Evolutionary conservation across 352 stramenopile species (phyloP).

Genomic region (Phytophthora quininea): DNA sequence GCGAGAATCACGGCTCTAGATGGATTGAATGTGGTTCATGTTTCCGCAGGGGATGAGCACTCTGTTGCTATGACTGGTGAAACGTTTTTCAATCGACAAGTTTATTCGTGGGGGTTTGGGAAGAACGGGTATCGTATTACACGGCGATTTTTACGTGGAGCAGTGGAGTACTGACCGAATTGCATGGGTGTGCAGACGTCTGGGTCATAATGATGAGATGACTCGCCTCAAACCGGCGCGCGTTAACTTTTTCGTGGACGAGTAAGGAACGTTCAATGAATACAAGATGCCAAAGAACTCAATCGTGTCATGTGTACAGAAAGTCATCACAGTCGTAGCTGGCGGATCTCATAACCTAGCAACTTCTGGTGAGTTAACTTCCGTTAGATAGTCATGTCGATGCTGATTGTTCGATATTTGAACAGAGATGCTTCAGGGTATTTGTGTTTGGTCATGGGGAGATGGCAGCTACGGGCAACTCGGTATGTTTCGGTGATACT

Average conservation of each 20-base stretch:
- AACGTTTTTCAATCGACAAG: conserved; percentile 70
- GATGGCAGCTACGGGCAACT: conserved; percentile 67
- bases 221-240: conserved; percentile 64
- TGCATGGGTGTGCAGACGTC: conserved; percentile 34
- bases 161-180: too few species aligned
- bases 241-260: conserved; percentile 73
- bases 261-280: conserved; percentile 24
- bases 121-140: conserved; percentile 52
- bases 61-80: conserved; percentile 70
- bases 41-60: conserved; percentile 73
- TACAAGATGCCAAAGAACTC: background rate
- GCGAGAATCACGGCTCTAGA: conserved; percentile 50
- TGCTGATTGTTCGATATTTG: background rate
- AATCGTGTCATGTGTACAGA: conserved; percentile 36
- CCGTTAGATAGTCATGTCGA: too few species aligned
- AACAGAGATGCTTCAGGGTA: conserved; percentile 57
- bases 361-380: conserved; percentile 47
- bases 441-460: conserved; percentile 81
- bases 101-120: conserved; percentile 81
- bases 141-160: background rate
- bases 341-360: conserved; percentile 75
- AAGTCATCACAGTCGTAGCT: conserved; percentile 63
- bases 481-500: conserved; percentile 34
- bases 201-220: conserved; percentile 70
- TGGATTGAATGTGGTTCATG: conserved; percentile 56